Evolutionary conservation across 306 rosid species (phyloP).

Genomic region (Dryas octopetala): DNA sequence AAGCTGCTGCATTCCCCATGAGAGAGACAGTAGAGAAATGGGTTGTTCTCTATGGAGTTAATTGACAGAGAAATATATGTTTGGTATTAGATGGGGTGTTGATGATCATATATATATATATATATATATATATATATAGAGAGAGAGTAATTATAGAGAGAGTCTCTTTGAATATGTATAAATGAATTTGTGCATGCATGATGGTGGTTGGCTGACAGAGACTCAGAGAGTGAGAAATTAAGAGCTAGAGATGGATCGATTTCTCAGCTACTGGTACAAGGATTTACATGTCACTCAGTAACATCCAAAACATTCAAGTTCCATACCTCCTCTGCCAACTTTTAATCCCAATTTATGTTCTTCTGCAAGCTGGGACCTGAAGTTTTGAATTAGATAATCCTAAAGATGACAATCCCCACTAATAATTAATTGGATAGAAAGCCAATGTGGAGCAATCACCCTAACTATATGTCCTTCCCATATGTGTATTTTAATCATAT

Average conservation of each 20-base stretch:
- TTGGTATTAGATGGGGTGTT: slow-evolving; percentile 13
- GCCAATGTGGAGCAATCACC: slow-evolving; percentile 9
- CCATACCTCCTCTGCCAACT: neutral
- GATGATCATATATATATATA: neutral
- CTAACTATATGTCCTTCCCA: neutral
- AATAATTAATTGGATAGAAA: slow-evolving; percentile 10
- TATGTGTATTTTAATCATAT: slow-evolving; percentile 3
- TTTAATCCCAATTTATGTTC: neutral
- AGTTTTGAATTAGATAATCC: no score
- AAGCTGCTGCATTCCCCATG: slow-evolving; percentile 76
- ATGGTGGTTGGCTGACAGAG: slow-evolving; percentile 26
- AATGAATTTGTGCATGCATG: slow-evolving; percentile 34
- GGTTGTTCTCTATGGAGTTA: neutral
- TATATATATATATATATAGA: no score
- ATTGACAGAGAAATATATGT: neutral
- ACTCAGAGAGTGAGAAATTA: slow-evolving; percentile 17
- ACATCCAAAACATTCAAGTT: slow-evolving; percentile 5
- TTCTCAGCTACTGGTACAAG: slow-evolving; percentile 18
- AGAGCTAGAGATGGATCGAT: neutral
- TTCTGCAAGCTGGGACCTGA: neutral
- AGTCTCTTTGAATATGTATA: slow-evolving; percentile 18
- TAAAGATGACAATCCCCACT: neutral
- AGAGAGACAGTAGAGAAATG: neutral
- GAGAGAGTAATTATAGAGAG: neutral
- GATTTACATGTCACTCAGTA: slow-evolving; percentile 1